Percentiles rank a stretch among this genome's conserved stretches.
Conservation (phyloP, 345 rosid species). For the Alliaria petiolata region DNA sequence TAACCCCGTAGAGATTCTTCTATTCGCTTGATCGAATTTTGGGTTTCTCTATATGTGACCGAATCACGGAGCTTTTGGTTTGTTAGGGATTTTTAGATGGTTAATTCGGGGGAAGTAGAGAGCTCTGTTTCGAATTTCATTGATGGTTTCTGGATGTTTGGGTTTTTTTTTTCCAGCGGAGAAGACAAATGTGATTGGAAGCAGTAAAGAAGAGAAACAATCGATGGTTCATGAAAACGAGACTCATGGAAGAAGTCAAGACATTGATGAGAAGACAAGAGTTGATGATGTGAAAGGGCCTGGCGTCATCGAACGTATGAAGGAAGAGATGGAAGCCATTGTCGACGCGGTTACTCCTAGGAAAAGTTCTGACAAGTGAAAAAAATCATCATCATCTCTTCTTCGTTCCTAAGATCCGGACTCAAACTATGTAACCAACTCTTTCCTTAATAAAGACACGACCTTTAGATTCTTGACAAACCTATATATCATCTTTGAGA, state of each 20-base stretch:
- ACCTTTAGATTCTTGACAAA: background rate
- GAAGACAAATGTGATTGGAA: slow-evolving; percentile 38
- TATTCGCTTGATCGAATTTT: background rate
- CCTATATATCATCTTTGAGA: no score
- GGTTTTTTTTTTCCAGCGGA: slow-evolving; percentile 15
- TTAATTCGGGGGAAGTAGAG: background rate
- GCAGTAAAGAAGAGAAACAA: slow-evolving; percentile 39
- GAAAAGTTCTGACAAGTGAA: slow-evolving; percentile 17
- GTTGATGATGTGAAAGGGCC: slow-evolving; percentile 52
- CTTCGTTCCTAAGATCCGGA: background rate
- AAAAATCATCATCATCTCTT: background rate
- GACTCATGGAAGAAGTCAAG: slow-evolving; percentile 51
- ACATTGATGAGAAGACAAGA: slow-evolving; percentile 44
- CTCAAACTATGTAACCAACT: background rate
- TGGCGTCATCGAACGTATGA: slow-evolving; percentile 42
- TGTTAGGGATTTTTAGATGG: background rate
- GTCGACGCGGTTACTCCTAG: slow-evolving; percentile 38
- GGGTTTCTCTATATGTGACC: background rate
- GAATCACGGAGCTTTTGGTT: background rate
- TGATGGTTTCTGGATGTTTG: background rate
- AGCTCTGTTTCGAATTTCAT: background rate
- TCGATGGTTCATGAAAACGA: slow-evolving; percentile 38
- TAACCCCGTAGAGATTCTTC: background rate
- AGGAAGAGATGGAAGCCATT: slow-evolving; percentile 52
- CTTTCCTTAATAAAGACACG: background rate